These are phyloP conservation scores for Setaria italica DNA, from an alignment of 202 grass and related monocot species.

Conservation along the genomic window DNA sequence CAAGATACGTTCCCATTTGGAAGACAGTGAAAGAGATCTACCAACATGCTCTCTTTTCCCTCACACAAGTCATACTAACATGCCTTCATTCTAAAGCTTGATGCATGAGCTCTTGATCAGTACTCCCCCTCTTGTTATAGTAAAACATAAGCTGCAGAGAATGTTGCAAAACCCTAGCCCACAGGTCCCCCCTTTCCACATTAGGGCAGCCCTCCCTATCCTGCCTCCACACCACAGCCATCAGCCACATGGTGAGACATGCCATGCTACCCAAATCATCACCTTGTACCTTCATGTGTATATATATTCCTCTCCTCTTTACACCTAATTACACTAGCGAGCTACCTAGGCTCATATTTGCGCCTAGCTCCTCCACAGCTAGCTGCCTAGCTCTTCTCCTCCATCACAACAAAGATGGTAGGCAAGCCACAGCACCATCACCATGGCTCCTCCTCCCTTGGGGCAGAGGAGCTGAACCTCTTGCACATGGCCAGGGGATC, in stretches of 20 bases:
- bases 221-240: slow-evolving; percentile 27
- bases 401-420: slow-evolving; percentile 41
- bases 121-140: slow-evolving; percentile 31
- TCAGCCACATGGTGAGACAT: slow-evolving; percentile 61
- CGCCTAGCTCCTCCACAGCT: neutral
- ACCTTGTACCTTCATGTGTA: slow-evolving; percentile 50
- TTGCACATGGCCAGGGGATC: slow-evolving; percentile 58
- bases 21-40: slow-evolving; percentile 20
- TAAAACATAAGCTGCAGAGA: slow-evolving; percentile 38
- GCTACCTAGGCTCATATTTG: neutral
- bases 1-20: too few relatives aligned
- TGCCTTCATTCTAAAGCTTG: slow-evolving; percentile 39
- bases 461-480: slow-evolving; percentile 76
- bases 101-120: neutral
- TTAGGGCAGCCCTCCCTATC: slow-evolving; percentile 50
- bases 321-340: slow-evolving; percentile 32
- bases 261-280: slow-evolving; percentile 84
- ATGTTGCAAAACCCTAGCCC: slow-evolving; percentile 45
- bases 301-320: slow-evolving; percentile 33
- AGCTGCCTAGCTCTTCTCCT: neutral
- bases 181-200: slow-evolving; percentile 54
- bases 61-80: slow-evolving; percentile 2
- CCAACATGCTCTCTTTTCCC: neutral
- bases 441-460: slow-evolving; percentile 51
- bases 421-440: slow-evolving; percentile 56